Evolutionary conservation across 1,284 basidiomycete genomes (phyloP).

Genomic region (Puccinia sorghi): DNA sequence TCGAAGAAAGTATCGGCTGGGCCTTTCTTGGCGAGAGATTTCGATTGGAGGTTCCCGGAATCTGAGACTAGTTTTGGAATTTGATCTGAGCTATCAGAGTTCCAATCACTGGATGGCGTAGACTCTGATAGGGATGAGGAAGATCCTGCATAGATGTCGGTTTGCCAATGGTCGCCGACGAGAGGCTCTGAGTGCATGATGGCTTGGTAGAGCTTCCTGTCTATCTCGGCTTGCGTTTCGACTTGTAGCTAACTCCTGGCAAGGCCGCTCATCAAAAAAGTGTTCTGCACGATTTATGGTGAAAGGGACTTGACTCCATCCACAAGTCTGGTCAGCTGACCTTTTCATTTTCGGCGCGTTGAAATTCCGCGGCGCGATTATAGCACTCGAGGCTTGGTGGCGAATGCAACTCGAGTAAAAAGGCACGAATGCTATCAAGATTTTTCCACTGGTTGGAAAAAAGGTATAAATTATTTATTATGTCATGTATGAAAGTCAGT

Average conservation of each 20-base stretch:
- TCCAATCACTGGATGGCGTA: constrained; percentile 18
- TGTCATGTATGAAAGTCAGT: background rate
- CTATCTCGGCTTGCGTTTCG: constrained; percentile 26
- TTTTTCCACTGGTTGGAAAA: constrained; percentile 10
- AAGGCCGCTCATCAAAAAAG: background rate
- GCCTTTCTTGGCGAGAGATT: background rate
- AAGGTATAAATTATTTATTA: background rate
- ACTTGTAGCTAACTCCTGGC: constrained; percentile 19
- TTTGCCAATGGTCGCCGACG: constrained; percentile 41
- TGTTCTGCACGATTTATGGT: too few relatives aligned
- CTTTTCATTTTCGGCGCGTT: background rate
- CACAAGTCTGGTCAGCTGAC: background rate
- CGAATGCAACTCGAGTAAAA: constrained; percentile 24
- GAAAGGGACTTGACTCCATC: too few relatives aligned
- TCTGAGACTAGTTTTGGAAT: background rate
- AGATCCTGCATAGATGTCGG: constrained; percentile 43
- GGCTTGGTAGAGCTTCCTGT: constrained; percentile 7
- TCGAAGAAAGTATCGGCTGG: background rate
- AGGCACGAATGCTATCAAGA: constrained; percentile 21
- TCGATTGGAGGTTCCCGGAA: background rate
- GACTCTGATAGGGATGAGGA: constrained; percentile 32
- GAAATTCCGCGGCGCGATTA: constrained; percentile 1
- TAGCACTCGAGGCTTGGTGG: constrained; percentile 19
- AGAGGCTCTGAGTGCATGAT: constrained; percentile 36
- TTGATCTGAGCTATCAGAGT: background rate